Evolutionary conservation across 768 basidiomycete genomes (phyloP), one percentile per base, ranked within the genome.

Genomic region (Crassisporium funariophilum): DNA sequence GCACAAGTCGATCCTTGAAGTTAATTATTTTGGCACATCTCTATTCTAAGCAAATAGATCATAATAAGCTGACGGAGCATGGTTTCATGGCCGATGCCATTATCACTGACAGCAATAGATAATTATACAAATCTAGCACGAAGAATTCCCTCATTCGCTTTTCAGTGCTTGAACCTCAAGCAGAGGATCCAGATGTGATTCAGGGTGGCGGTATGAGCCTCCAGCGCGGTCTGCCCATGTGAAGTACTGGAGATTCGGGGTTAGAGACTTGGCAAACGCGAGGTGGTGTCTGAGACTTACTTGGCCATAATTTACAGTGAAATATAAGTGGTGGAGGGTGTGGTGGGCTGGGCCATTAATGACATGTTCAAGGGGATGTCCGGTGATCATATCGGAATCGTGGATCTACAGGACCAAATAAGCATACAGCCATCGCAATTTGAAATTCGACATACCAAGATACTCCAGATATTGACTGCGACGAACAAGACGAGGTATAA

Each of bases 291-390:
- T 41, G 36, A 19, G 57, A 67, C 72, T 55, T 63, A 86, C 84
- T 75, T 93, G 91, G 17, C 93, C 94, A 67, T 93, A 95, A 74
- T 98, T 98, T 56, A 89, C 88, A 34, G 88, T 97, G 72, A 98
- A 98, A 73, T 95, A 95, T 16, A 99, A 71, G 61, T 98, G 97
- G 64, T 98, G 95, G 34, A 98, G 75, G 0, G 95, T 98, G 65
- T 99, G 97, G 58, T 99, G 97, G 2, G 95, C 92, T 2, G 97
- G 95, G n/a, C 93, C 94, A 68, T 98, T 99, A 70, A 99, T 94
- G 63, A 89, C 69, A 49, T 77, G 84, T 70, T 98, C 95, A 4
- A 97, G 78, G 4, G 84, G 73, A 63, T 91, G 87, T 3, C 88
- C 95, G 21, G 91, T 91, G 60, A 98, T 83, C 95, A 99, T 98